Evolutionary conservation across 139 green algal species (phyloP), one percentile per base, ranked within the genome.

Genomic region (Diplosphaera chodatii): DNA sequence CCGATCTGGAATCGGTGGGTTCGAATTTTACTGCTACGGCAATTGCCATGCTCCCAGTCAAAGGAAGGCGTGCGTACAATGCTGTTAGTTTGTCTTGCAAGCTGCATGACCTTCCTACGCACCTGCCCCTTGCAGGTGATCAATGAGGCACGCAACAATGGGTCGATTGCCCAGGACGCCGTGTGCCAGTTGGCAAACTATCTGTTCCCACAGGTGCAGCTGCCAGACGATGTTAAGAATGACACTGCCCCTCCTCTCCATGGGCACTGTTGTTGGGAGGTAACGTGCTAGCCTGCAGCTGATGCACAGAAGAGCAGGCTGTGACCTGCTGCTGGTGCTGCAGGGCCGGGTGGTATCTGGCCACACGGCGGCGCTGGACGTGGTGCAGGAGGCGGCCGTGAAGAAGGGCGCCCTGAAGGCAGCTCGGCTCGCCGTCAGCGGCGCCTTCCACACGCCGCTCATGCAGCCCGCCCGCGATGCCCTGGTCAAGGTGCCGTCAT

Each of bases 401-500:
- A 77, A 69, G 8, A 76, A 74, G 40, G 92, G 92, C 22, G 92
- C 93, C 1, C 77, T 97, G 28, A 98, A 97, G 78, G 86, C 80
- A 1, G 64, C 82, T 37, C 71, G 67, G 2, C 73, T 96, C 68
- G 82, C 90, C 0, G 93, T 98, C 31, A 88, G 76, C 34, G 93
- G 93, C 40, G 93, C 91, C 32, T 98, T 98, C 83, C 93, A 98
- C 83, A 97, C 91, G 1, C 30, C 74, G 40, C 82, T 96, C 34
- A 97, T 97, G 92, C 48, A 82, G 4, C 85, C 89, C 21, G 91
- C 92, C 1, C 64, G 76, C 1, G 81, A 91, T 18, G 79, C 80
- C 4, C 81, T 96, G 23, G 55, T 76, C 8, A 70, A 91, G 81
- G 86, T 91, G 41, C 2, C 68, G 8, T 10, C 20, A 3, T 59